Conservation (phyloP, 78 protist genomes). For the Thecamonas trahens region DNA sequence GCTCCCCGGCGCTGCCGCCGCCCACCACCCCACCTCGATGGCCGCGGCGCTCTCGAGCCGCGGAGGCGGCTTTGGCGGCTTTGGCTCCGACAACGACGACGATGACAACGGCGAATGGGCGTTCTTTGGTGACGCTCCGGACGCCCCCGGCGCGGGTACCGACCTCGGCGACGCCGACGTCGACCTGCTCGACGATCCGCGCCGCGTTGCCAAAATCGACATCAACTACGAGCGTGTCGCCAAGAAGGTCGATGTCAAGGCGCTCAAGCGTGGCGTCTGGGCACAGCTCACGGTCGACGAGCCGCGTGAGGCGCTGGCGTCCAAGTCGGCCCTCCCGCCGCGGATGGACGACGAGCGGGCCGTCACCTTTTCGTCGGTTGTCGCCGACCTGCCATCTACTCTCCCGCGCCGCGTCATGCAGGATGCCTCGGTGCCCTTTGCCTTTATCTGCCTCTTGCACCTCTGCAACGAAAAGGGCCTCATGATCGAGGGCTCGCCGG, state of each 20-base stretch:
- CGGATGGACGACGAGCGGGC: background rate
- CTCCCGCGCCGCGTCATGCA: background rate
- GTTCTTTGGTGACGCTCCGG: background rate
- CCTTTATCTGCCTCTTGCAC: slow-evolving; percentile 89
- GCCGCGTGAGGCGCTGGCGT: background rate
- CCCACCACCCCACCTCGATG: slow-evolving; percentile 4
- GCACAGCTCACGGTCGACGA: background rate
- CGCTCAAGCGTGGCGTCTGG: slow-evolving; percentile 34
- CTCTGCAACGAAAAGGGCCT: slow-evolving; percentile 86
- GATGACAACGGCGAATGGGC: slow-evolving; percentile 11
- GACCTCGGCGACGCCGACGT: background rate
- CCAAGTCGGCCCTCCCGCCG: background rate
- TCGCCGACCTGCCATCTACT: background rate
- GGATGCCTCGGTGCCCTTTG: slow-evolving; percentile 52
- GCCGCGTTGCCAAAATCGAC: background rate
- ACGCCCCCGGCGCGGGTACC: background rate
- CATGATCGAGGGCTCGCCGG: background rate
- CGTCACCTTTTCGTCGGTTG: background rate
- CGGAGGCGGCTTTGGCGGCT: background rate
- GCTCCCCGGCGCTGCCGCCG: no score
- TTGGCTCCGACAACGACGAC: background rate
- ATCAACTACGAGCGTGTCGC: slow-evolving; percentile 28
- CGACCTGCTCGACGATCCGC: background rate
- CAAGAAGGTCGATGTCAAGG: slow-evolving; percentile 41
- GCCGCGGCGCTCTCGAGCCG: background rate